Percentiles rank a stretch among this genome's conserved stretches.
These are phyloP conservation scores for Thermomyces lanuginosus DNA, from an alignment of 2,329 filamentous ascomycete species.

Conservation along the genomic window DNA sequence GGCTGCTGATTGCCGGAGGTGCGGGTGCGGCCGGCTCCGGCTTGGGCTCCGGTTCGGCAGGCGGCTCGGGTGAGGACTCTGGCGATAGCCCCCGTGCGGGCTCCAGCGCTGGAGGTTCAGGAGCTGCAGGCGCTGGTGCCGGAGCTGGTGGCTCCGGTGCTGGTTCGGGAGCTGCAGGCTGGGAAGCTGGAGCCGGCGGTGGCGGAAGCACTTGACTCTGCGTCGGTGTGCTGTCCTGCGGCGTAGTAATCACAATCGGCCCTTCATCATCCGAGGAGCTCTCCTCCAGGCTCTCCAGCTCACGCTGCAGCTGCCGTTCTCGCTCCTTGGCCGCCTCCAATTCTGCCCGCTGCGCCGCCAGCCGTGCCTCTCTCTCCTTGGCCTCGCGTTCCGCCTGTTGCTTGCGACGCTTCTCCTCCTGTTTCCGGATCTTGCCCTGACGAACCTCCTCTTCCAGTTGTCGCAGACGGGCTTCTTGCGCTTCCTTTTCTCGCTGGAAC, in stretches of 20 bases:
- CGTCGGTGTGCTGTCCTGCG: slow-evolving; percentile 43
- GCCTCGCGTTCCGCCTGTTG: slow-evolving; percentile 75
- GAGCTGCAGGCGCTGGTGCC: slow-evolving; percentile 9
- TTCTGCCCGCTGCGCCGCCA: slow-evolving; percentile 75
- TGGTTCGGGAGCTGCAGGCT: slow-evolving; percentile 7
- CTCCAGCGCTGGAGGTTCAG: slow-evolving; percentile 9
- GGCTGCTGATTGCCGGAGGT: slow-evolving; percentile 14
- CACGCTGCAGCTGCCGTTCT: slow-evolving; percentile 74
- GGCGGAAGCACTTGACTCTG: slow-evolving; percentile 38
- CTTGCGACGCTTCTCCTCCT: slow-evolving; percentile 85
- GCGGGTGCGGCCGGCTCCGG: slow-evolving; percentile 33
- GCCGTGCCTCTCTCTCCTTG: slow-evolving; percentile 71
- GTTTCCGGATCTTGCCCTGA: slow-evolving; percentile 85
- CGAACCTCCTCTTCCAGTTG: slow-evolving; percentile 87
- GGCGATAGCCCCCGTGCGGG: too few species aligned
- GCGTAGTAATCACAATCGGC: slow-evolving; percentile 47
- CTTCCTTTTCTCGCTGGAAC: slow-evolving; percentile 61
- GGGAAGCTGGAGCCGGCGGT: slow-evolving; percentile 9
- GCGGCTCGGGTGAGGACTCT: slow-evolving; percentile 11
- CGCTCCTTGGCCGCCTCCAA: slow-evolving; percentile 81
- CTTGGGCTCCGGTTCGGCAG: slow-evolving; percentile 32
- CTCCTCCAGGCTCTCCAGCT: slow-evolving; percentile 64
- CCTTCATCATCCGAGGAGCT: slow-evolving; percentile 71
- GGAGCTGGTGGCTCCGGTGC: slow-evolving; percentile 12
- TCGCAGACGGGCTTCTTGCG: slow-evolving; percentile 64